These are phyloP conservation scores for Mycena citricolor DNA, from an alignment of 1,284 basidiomycete species.

Conservation along the genomic window DNA sequence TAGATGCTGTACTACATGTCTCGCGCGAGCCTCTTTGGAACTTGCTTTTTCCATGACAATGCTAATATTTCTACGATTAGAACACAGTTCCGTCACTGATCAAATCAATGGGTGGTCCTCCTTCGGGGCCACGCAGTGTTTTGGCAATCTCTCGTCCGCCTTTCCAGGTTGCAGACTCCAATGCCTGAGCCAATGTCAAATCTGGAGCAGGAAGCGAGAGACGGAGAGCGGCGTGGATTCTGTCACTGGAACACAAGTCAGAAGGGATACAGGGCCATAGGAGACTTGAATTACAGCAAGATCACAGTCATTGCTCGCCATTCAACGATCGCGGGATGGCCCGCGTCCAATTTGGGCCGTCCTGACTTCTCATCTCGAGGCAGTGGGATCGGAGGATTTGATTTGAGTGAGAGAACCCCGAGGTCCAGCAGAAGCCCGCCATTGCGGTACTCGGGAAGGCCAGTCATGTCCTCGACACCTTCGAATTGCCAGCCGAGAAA, in stretches of 20 bases:
- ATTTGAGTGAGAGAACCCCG: conserved; percentile 69
- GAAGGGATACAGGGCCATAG: not conserved
- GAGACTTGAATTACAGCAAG: conserved; percentile 72
- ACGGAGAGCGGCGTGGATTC: conserved; percentile 74
- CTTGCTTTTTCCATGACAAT: too few relatives aligned
- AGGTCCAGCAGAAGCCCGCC: conserved; percentile 88
- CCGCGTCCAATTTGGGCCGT: conserved; percentile 65
- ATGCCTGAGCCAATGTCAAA: conserved; percentile 79
- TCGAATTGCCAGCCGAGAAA: conserved; percentile 77
- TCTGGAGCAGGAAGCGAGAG: conserved; percentile 47
- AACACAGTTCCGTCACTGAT: conserved; percentile 86
- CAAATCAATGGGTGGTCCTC: conserved; percentile 87
- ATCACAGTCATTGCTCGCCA: conserved; percentile 96
- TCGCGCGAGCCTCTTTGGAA: too few relatives aligned
- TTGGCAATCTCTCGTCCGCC: conserved; percentile 91
- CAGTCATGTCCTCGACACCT: conserved; percentile 78
- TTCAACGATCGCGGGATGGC: conserved; percentile 90
- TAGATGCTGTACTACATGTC: too few relatives aligned
- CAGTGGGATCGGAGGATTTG: conserved; percentile 43
- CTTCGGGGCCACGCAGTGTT: conserved; percentile 66
- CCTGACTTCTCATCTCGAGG: conserved; percentile 47
- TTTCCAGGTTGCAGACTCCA: conserved; percentile 96
- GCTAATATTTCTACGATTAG: conserved; percentile 39
- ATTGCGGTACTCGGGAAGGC: conserved; percentile 88
- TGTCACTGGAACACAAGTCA: conserved; percentile 55